Base-by-base conservation (phyloP, 2,329 filamentous ascomycete genomes). In the Fusarium metavorans region DNA sequence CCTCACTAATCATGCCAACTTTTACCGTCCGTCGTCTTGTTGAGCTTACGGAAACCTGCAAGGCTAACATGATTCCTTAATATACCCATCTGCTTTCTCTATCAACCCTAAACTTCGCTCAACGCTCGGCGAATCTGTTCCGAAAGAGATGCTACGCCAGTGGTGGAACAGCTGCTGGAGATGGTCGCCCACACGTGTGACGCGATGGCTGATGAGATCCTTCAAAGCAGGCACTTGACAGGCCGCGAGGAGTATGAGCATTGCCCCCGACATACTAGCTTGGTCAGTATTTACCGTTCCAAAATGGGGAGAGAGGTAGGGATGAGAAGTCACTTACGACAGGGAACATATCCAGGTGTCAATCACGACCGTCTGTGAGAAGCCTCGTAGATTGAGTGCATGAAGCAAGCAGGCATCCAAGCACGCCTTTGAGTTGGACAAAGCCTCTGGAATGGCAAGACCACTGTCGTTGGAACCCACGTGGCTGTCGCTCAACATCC, bases 261-360 rank as follows among this genome's bases (percentile, higher is more conserved):
- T 88, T 4, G 85, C 85, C 0, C 84, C 84, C 0, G 86, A 85
- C 86, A 88, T 88, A 0, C 86, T 87, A 6, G 52, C 5, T 0
- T 6, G 0, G 9, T 60, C 16, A 64, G 66, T 27, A 64, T 0
- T 9, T 0, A 11, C 23, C 14, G 18, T 27, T 14, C n/a, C 4
- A 16, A 0, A 5, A 0, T 6, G 4, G 1, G 0, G 0, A 2
- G 5, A 3, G 2, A 1, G 1, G 1, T 1, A 2, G 16, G 14
- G 35, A 27, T 27, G 3, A 10, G 5, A 3, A 4, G 14, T 8
- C 4, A 82, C 85, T 76, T 79, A 88, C 87, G 86, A 88, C 0
- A 89, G 73, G 0, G 87, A 87, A 54, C 87, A 89, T 25, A 89
- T 88, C 87, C 87, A 89, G 0, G 87, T 88, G 72, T 89, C 87